phyloP scores from a whole-genome alignment of 2,329 filamentous ascomycete species.

The Fusarium sp. region DNA sequence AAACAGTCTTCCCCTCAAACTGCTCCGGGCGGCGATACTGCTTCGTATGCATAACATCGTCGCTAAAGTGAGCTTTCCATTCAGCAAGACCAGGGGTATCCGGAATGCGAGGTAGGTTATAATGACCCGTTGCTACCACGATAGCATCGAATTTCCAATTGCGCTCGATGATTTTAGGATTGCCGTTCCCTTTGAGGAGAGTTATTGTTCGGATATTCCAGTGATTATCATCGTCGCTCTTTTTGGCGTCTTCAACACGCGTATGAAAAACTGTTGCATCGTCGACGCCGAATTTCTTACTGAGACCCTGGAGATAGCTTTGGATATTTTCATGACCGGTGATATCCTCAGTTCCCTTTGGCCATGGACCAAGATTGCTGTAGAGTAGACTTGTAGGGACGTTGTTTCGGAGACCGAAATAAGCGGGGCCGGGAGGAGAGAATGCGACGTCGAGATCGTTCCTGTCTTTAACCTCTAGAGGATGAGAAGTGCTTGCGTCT shows the following conservation, averaged over 20 bases:
- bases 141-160: constrained; percentile 68
- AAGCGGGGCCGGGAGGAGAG: constrained; percentile 59
- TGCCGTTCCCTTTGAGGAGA: constrained; percentile 45
- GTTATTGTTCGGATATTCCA: constrained; percentile 65
- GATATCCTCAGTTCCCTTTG: constrained; percentile 67
- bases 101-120: constrained; percentile 71
- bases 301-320: constrained; percentile 70
- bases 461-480: background rate
- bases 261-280: constrained; percentile 65
- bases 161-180: constrained; percentile 44
- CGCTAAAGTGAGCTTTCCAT: constrained; percentile 66
- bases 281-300: constrained; percentile 60
- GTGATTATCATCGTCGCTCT: constrained; percentile 50
- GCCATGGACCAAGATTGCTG: constrained; percentile 61
- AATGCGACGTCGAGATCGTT: constrained; percentile 25
- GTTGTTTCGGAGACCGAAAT: constrained; percentile 74
- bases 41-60: constrained; percentile 73
- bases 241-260: constrained; percentile 63
- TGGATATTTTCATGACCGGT: constrained; percentile 66
- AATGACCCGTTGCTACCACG: constrained; percentile 74
- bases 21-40: constrained; percentile 71
- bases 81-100: constrained; percentile 66
- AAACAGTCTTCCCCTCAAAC: constrained; percentile 63
- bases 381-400: constrained; percentile 70
- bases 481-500: background rate